Evolutionary conservation across 805 yeast species (phyloP).

Genomic region (Wilhelminamyces savonicus): DNA sequence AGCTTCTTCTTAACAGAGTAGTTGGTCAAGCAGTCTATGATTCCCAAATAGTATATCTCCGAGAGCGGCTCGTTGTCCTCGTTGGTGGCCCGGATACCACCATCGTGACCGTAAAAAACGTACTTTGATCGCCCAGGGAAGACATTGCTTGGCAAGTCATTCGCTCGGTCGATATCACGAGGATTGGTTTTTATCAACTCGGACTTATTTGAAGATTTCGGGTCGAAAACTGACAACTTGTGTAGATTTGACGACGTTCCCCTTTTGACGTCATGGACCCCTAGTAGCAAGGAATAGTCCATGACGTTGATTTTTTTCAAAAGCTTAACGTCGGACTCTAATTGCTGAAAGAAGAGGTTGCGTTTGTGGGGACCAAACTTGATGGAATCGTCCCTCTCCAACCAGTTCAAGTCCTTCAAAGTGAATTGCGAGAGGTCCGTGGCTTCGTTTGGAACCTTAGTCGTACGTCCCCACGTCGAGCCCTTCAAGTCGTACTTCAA

Average conservation of each 20-base stretch:
- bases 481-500: constrained; percentile 89
- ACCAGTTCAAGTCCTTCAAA: constrained; percentile 85
- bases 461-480: constrained; percentile 75
- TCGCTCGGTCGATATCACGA: constrained; percentile 30
- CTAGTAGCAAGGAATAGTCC: constrained; percentile 91
- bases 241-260: constrained; percentile 36
- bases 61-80: constrained; percentile 53
- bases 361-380: constrained; percentile 69
- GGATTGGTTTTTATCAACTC: constrained; percentile 44
- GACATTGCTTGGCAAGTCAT: constrained; percentile 39
- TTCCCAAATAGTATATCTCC: constrained; percentile 82
- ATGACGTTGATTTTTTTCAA: constrained; percentile 74
- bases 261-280: constrained; percentile 70
- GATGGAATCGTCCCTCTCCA: constrained; percentile 59
- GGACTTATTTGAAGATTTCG: constrained; percentile 30
- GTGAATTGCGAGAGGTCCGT: constrained; percentile 38
- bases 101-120: constrained; percentile 70
- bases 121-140: constrained; percentile 45
- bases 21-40: constrained; percentile 87
- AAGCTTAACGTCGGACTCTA: constrained; percentile 67
- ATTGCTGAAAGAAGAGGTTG: constrained; percentile 56
- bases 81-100: constrained; percentile 76
- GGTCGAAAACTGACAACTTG: constrained; percentile 40
- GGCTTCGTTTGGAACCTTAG: constrained; percentile 25
- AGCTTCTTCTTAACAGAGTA: constrained; percentile 67